These are phyloP conservation scores for Ceratocystis papillata DNA, from an alignment of 2,329 filamentous ascomycete genomes.

Conservation along the genomic window DNA sequence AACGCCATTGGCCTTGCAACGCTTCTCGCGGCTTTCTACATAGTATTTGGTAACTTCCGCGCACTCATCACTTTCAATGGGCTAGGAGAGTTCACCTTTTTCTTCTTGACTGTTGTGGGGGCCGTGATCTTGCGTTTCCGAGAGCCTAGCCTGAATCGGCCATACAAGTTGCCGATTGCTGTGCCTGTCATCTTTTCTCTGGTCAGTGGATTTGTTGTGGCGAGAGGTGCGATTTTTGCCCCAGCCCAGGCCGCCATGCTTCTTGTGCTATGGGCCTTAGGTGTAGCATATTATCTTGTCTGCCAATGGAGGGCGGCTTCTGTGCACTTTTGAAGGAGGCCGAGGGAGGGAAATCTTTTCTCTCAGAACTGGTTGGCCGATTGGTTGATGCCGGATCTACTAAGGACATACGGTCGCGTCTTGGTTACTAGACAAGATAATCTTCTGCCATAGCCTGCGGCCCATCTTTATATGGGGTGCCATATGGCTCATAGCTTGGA, in stretches of 20 bases:
- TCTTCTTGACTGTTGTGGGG: constrained; percentile 51
- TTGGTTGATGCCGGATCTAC: no score
- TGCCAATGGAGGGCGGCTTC: constrained; percentile 32
- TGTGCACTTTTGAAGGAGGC: background rate
- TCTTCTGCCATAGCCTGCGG: background rate
- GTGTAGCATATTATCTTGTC: constrained; percentile 30
- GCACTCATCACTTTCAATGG: constrained; percentile 51
- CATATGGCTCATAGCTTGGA: no score
- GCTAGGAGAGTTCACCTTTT: constrained; percentile 51
- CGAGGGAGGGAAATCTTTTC: background rate
- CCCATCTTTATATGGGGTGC: no score
- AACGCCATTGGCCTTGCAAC: constrained; percentile 44
- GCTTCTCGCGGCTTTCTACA: constrained; percentile 44
- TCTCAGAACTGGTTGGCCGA: background rate
- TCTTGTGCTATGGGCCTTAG: constrained; percentile 41
- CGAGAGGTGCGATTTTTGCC: constrained; percentile 49
- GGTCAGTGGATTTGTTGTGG: constrained; percentile 50
- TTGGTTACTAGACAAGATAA: background rate
- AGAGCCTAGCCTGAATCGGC: constrained; percentile 44
- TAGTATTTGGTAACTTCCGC: constrained; percentile 50
- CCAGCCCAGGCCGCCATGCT: constrained; percentile 44
- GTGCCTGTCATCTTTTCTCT: constrained; percentile 44
- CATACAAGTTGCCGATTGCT: constrained; percentile 44
- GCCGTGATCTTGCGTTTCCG: constrained; percentile 46
- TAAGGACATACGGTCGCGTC: no score